Conservation (phyloP, 2,329 filamentous ascomycete genomes). For the Pseudogymnoascus sp. region DNA sequence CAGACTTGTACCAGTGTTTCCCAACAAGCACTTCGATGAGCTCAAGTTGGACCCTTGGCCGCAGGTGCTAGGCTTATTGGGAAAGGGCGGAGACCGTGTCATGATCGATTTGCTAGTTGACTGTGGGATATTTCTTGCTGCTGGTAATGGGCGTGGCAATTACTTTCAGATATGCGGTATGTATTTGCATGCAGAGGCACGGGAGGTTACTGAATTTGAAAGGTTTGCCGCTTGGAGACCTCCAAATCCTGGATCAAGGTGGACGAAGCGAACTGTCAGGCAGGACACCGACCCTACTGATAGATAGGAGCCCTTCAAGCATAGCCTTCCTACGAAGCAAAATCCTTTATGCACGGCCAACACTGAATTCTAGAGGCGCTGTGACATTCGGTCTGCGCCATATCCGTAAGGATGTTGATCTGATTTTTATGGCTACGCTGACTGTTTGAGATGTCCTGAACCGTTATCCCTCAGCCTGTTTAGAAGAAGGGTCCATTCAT, state of each 20-base stretch:
- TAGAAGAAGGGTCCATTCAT: conserved; percentile 29
- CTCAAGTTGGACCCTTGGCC: conserved; percentile 71
- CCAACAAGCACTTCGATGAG: conserved; percentile 62
- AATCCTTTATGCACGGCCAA: conserved; percentile 77
- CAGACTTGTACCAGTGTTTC: conserved; percentile 55
- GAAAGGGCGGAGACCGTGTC: conserved; percentile 65
- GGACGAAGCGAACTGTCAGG: background rate
- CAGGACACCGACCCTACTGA: conserved; percentile 28
- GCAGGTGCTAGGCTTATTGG: conserved; percentile 65
- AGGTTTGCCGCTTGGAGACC: conserved; percentile 26
- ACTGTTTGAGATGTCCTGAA: conserved; percentile 66
- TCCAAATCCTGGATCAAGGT: conserved; percentile 13
- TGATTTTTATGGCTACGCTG: conserved; percentile 19
- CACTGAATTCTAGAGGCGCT: conserved; percentile 58
- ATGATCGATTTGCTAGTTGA: conserved; percentile 73
- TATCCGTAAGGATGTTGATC: conserved; percentile 59
- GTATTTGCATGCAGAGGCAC: conserved; percentile 18
- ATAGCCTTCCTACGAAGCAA: conserved; percentile 74
- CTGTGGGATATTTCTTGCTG: conserved; percentile 64
- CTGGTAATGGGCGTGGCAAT: conserved; percentile 55
- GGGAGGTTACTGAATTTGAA: background rate
- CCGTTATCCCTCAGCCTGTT: conserved; percentile 42
- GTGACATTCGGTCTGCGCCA: conserved; percentile 71
- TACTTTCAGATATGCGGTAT: conserved; percentile 73
- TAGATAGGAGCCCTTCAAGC: conserved; percentile 35